Percentiles rank a stretch among this genome's conserved stretches.
phyloP scores from a whole-genome alignment of 257 asterid genomes.

The Rauvolfia tetraphylla region DNA sequence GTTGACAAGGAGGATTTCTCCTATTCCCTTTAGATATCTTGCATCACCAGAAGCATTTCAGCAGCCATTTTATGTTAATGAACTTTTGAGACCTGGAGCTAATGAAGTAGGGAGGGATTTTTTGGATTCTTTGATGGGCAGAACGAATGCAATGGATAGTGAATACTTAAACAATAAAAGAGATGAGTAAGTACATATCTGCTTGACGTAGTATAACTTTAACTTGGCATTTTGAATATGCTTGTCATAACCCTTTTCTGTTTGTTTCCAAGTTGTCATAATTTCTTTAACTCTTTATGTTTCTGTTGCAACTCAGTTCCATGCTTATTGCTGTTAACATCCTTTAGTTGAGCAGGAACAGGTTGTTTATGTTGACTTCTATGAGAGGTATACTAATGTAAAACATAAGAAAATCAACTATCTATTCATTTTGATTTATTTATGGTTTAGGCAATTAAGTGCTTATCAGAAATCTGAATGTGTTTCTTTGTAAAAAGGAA shows the following conservation, averaged over 20 bases:
- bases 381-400: background rate
- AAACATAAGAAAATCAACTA: background rate
- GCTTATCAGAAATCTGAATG: background rate
- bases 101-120: background rate
- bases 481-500: too few relatives aligned
- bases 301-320: background rate
- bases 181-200: constrained; percentile 3
- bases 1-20: background rate
- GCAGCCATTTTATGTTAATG: constrained; percentile 11
- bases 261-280: background rate
- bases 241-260: too few relatives aligned
- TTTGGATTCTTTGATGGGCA: background rate
- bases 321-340: background rate
- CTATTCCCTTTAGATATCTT: background rate
- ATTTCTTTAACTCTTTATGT: background rate
- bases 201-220: background rate
- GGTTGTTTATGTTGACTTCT: background rate
- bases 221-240: background rate
- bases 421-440: background rate
- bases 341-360: background rate
- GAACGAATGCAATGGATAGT: constrained; percentile 6
- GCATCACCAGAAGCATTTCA: background rate
- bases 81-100: background rate
- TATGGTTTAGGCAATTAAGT: background rate
- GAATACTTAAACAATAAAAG: background rate